These are phyloP conservation scores for Aspergillus fumigatus DNA, from an alignment of 2,329 filamentous ascomycete species.

Conservation along the genomic window DNA sequence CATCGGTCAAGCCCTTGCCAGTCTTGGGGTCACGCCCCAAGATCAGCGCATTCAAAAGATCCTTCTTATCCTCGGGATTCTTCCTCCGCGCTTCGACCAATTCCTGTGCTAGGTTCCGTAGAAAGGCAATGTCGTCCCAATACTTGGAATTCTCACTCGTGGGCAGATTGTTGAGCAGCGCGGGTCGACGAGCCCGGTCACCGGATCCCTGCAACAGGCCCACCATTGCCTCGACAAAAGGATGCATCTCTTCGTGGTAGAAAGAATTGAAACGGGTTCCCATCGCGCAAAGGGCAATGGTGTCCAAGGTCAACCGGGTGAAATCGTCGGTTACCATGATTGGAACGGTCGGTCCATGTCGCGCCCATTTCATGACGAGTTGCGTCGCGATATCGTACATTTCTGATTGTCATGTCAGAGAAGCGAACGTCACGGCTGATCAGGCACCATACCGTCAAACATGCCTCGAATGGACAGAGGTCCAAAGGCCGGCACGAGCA, in stretches of 20 bases:
- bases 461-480: conserved; percentile 42
- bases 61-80: conserved; percentile 56
- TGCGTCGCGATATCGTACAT: conserved; percentile 40
- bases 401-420: conserved; percentile 14
- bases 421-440: not conserved
- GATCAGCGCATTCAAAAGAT: conserved; percentile 67
- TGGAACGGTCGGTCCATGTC: conserved; percentile 49
- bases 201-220: conserved; percentile 57
- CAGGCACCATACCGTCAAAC: conserved; percentile 31
- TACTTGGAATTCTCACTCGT: conserved; percentile 29
- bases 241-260: conserved; percentile 64
- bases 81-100: conserved; percentile 56
- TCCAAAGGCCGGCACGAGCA: conserved; percentile 46
- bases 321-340: conserved; percentile 64
- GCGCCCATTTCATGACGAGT: conserved; percentile 40
- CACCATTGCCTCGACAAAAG: conserved; percentile 65
- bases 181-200: conserved; percentile 46
- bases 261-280: conserved; percentile 70
- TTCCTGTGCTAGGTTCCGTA: conserved; percentile 55
- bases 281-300: conserved; percentile 67
- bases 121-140: conserved; percentile 32
- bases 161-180: conserved; percentile 44
- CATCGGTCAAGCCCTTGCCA: conserved; percentile 59
- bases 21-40: conserved; percentile 63
- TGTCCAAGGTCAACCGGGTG: conserved; percentile 68